phyloP scores from a whole-genome alignment of 164 flowering plant species.

The Aristolochia fimbriata region DNA sequence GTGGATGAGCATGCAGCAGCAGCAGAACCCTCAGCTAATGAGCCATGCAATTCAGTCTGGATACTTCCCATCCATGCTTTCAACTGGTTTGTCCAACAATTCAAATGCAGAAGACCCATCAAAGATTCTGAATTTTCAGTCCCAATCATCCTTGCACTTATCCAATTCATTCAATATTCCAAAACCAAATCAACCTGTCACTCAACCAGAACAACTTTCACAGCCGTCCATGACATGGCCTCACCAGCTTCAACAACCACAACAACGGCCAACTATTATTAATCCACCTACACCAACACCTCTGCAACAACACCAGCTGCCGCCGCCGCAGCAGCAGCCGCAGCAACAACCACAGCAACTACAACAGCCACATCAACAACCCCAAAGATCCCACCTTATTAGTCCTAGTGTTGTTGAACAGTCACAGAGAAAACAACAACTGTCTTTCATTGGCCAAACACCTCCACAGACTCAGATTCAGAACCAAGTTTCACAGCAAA shows the following conservation, averaged over 20 bases:
- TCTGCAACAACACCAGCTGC: conserved; percentile 26
- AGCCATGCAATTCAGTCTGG: conserved; percentile 51
- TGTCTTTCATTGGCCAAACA: conserved; percentile 22
- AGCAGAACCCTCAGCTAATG: conserved; percentile 52
- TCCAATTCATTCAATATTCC: conserved; percentile 32
- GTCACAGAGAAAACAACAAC: conserved; percentile 21
- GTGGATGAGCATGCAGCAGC: conserved; percentile 92
- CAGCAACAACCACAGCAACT: conserved; percentile 24
- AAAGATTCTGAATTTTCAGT: conserved; percentile 68
- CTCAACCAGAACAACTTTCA: conserved; percentile 35
- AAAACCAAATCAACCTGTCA: conserved; percentile 44
- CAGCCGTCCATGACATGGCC: conserved; percentile 33
- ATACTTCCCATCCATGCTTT: conserved; percentile 40
- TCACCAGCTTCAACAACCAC: conserved; percentile 28
- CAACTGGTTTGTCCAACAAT: conserved; percentile 42
- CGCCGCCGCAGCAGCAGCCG: conserved; percentile 18
- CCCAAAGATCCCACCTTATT: conserved; percentile 14
- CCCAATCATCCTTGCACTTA: conserved; percentile 30
- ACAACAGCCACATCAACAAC: conserved; percentile 31
- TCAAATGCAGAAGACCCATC: conserved; percentile 58
- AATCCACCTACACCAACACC: conserved; percentile 32
- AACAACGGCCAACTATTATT: conserved; percentile 5
- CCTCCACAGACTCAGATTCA: conserved; percentile 31
- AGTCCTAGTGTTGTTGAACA: conserved; percentile 7
- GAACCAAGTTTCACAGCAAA: conserved; percentile 43